phyloP scores from a whole-genome alignment of 441 rosid genomes.

The Eruca vesicaria region DNA sequence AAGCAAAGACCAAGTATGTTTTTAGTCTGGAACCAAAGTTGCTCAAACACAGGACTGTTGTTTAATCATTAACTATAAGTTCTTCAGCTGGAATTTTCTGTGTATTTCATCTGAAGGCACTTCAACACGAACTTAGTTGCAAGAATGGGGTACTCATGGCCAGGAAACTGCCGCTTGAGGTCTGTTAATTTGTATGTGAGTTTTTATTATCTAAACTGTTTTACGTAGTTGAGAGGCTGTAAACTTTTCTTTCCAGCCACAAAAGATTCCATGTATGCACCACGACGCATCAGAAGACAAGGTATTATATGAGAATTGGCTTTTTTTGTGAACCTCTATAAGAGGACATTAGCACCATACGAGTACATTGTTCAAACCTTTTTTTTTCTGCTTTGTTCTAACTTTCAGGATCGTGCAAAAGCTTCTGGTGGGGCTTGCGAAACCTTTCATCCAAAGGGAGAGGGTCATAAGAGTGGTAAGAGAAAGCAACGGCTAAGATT shows the following conservation, averaged over 20 bases:
- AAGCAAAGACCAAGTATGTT: constrained; percentile 50
- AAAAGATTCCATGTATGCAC: constrained; percentile 6
- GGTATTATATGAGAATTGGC: constrained; percentile 24
- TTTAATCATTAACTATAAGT: neutral
- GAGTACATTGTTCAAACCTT: constrained; percentile 13
- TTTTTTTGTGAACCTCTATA: constrained; percentile 9
- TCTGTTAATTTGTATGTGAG: constrained; percentile 12
- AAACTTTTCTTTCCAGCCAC: constrained; percentile 11
- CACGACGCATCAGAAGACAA: constrained; percentile 17
- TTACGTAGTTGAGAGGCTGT: neutral
- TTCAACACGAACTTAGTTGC: constrained; percentile 57
- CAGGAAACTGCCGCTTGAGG: constrained; percentile 42
- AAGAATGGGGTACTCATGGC: constrained; percentile 48
- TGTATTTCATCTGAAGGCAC: constrained; percentile 41
- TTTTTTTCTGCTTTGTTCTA: constrained; percentile 21
- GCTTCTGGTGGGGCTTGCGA: constrained; percentile 16
- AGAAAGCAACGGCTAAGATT: constrained; percentile 24
- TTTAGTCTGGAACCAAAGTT: constrained; percentile 14
- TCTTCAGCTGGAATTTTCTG: constrained; percentile 25
- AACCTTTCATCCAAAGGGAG: constrained; percentile 15
- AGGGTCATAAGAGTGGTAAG: constrained; percentile 28
- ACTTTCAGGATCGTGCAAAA: constrained; percentile 30
- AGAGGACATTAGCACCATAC: neutral
- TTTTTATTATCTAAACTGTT: constrained; percentile 6
- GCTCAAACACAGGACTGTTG: neutral